Evolutionary conservation across 495 filamentous ascomycete species (phyloP), one percentile per base, ranked within the genome.

Genomic region (Lepidopterella palustris): DNA sequence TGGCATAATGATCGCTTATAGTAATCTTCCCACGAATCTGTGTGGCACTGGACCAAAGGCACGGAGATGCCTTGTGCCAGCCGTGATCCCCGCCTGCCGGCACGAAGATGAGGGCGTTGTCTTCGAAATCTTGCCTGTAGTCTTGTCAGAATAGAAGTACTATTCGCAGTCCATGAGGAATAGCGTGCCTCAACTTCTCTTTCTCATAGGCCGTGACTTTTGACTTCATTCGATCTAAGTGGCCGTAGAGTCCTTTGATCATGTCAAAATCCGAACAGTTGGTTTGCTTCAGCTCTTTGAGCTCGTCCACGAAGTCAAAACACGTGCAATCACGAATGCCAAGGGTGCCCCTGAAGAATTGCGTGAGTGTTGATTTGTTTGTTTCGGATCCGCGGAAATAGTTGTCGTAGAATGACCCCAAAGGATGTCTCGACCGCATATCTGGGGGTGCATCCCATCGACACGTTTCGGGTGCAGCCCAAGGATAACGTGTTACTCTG

Each of bases 1-100:
- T 61, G 21, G 49, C 65, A 59, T 78, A 78, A 20, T 68, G 45
- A 18, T 61, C 63, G 42, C 69, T 70, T 8, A 78, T 57, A 18
- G 68, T 60, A 4, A 71, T 49, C 63, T 60, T 74, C 3, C 72
- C 73, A n/a, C 63, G 51, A 42, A 79, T 72, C 24, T 68, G 47
- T 5, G 74, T 66, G 5, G 69, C 59, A 29, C 62, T 66, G 4
- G 74, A 75, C 75, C 74, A 79, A 26, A 79, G 54, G 58, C 74
- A 77, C 45, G 71, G 52, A 1, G 69, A 70, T 9, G 63, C 40
- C 11, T 57, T 68, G 59, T 68, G 39, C 76, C 76, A 78, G 24
- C 57, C 48, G 32, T 48, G 20, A 8, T 40, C 20, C 9, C 49
- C 61, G n/a, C 57, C 31, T 15, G 1, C 20, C 15, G 59, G 35